Conservation (phyloP, 2,329 filamentous ascomycete genomes). For the Drechslerella stenobrocha region DNA sequence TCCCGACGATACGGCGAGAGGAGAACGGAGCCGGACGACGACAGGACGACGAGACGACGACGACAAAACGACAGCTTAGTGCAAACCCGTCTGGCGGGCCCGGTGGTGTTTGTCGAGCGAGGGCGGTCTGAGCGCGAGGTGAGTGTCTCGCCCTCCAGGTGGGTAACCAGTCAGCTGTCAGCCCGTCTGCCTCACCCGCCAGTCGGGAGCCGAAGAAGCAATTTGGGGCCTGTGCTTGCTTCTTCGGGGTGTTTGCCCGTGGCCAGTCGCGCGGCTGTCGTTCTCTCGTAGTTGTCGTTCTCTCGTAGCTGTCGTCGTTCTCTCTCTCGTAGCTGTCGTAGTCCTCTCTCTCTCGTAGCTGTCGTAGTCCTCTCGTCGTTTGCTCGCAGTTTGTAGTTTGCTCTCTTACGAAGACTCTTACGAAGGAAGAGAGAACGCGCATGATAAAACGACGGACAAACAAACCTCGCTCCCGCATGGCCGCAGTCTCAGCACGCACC, state of each 20-base stretch:
- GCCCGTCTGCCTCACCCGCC: constrained; percentile 49
- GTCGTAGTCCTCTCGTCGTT: too few species aligned
- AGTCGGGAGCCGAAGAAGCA: constrained; percentile 48
- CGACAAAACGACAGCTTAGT: too few species aligned
- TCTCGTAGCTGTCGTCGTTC: constrained; percentile 32
- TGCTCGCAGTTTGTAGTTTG: too few species aligned
- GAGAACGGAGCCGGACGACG: too few species aligned
- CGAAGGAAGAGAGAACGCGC: too few species aligned
- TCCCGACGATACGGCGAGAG: too few species aligned
- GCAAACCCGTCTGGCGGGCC: constrained; percentile 49
- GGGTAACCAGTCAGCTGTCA: constrained; percentile 50
- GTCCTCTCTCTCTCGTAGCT: constrained; percentile 45
- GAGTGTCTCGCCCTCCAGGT: constrained; percentile 48
- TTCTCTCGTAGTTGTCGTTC: constrained; percentile 36
- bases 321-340: constrained; percentile 41
- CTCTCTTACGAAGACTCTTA: too few species aligned
- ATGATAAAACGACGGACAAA: too few species aligned
- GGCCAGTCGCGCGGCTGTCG: too few species aligned
- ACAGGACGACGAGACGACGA: too few species aligned
- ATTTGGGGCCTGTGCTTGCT: constrained; percentile 45
- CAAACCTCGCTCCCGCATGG: too few species aligned
- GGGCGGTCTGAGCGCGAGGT: constrained; percentile 34
- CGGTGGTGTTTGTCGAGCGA: constrained; percentile 45
- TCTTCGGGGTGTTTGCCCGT: constrained; percentile 20
- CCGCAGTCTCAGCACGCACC: constrained; percentile 45